These are phyloP conservation scores for Ramaria sp. DNA, from an alignment of 768 basidiomycete species.

Conservation along the genomic window DNA sequence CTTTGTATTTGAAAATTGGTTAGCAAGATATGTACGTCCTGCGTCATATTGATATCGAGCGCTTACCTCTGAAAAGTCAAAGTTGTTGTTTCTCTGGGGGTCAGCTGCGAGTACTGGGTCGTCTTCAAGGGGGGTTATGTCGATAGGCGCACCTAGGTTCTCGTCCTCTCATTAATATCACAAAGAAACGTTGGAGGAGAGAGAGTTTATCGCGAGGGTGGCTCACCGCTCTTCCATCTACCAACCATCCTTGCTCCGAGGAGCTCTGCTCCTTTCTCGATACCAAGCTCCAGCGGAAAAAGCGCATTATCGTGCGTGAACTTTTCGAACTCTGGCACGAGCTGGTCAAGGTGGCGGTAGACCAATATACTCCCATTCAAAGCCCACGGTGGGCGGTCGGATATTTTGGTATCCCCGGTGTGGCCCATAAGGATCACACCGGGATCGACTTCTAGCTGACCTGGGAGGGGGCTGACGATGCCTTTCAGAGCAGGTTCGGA, in stretches of 20 bases:
- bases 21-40: neutral
- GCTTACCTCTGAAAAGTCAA: slow-evolving; percentile 16
- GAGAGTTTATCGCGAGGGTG: no score
- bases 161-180: slow-evolving; percentile 21
- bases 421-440: slow-evolving; percentile 15
- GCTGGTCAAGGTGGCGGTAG: slow-evolving; percentile 31
- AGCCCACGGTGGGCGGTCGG: slow-evolving; percentile 30
- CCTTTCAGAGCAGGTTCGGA: slow-evolving; percentile 14
- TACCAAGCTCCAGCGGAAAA: slow-evolving; percentile 12
- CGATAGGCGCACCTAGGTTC: slow-evolving; percentile 21
- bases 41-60: slow-evolving; percentile 12
- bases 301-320: slow-evolving; percentile 18
- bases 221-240: slow-evolving; percentile 28
- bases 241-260: slow-evolving; percentile 27
- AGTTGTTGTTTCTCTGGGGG: slow-evolving; percentile 20
- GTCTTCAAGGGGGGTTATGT: slow-evolving; percentile 18
- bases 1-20: slow-evolving; percentile 10
- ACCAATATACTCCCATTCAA: slow-evolving; percentile 41
- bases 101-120: slow-evolving; percentile 19
- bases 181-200: slow-evolving; percentile 15
- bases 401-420: slow-evolving; percentile 3
- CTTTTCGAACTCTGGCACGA: slow-evolving; percentile 24
- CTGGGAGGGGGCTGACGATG: slow-evolving; percentile 14
- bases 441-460: slow-evolving; percentile 12
- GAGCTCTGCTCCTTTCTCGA: slow-evolving; percentile 16